phyloP scores from a whole-genome alignment of 2,329 filamentous ascomycete species.

The Conoideocrella luteorostrata region DNA sequence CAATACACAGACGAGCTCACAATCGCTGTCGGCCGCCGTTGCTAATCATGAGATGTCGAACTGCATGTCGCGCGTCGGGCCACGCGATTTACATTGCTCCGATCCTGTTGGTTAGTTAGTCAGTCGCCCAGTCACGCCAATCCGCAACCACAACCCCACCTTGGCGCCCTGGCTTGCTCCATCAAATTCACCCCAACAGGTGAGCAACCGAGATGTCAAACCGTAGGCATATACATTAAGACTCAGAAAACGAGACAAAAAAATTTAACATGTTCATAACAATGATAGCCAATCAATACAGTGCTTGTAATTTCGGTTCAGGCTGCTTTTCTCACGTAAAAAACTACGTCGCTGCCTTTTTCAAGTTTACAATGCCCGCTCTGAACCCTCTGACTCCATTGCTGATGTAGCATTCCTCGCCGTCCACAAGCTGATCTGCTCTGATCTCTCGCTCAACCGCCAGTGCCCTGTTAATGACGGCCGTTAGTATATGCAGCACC shows the following conservation, averaged over 20 bases:
- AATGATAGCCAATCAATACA: too few species aligned
- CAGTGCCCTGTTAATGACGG: constrained; percentile 36
- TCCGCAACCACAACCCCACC: not conserved
- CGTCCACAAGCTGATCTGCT: constrained; percentile 55
- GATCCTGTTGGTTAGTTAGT: too few species aligned
- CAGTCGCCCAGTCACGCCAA: too few species aligned
- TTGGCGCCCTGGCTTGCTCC: too few species aligned
- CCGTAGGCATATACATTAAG: too few species aligned
- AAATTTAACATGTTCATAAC: too few species aligned
- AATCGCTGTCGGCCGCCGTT: not conserved
- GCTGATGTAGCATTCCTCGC: constrained; percentile 81
- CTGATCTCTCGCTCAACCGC: constrained; percentile 59
- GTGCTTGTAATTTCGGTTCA: too few species aligned
- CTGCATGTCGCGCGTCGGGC: not conserved
- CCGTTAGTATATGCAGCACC: not conserved
- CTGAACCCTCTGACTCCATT: constrained; percentile 81
- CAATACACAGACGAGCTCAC: not conserved
- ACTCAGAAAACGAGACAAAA: too few species aligned
- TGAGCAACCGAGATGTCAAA: too few species aligned
- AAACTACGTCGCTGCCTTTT: too few species aligned
- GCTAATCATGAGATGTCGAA: not conserved
- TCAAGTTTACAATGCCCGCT: constrained; percentile 34
- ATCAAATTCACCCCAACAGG: too few species aligned
- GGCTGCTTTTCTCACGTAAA: too few species aligned
- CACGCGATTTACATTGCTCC: not conserved